Conservation (phyloP, 2,329 filamentous ascomycete species). For the Colletotrichum sansevieriae region DNA sequence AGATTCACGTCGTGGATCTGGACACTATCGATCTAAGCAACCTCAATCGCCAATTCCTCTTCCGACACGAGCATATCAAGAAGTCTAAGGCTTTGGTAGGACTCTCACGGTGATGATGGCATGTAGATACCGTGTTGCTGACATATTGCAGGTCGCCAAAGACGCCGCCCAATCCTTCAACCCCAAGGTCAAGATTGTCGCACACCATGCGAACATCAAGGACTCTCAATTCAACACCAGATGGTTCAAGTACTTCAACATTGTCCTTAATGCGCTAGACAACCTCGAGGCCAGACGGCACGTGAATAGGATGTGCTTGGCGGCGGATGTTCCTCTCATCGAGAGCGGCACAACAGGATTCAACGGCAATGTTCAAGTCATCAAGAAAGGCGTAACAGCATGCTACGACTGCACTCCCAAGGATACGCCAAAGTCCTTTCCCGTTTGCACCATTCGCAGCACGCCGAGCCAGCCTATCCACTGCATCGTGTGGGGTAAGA, state of each 20-base stretch:
- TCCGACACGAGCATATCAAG: constrained; percentile 97
- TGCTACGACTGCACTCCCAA: constrained; percentile 97
- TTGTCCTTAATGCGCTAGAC: constrained; percentile 97
- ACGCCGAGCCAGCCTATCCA: constrained; percentile 97
- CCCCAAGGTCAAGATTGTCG: constrained; percentile 85
- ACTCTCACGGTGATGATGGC: constrained; percentile 41
- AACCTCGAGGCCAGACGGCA: constrained; percentile 94
- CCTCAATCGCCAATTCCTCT: constrained; percentile 96
- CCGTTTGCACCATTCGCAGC: constrained; percentile 96
- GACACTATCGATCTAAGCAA: constrained; percentile 99
- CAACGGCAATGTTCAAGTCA: constrained; percentile 97
- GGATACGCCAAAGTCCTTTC: constrained; percentile 90
- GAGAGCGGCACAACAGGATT: constrained; percentile 98
- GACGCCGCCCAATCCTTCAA: constrained; percentile 93
- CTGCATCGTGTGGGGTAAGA: constrained; percentile 99
- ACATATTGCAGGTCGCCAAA: constrained; percentile 79
- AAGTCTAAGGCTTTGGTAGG: constrained; percentile 92
- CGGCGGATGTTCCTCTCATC: constrained; percentile 89
- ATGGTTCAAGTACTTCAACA: constrained; percentile 85
- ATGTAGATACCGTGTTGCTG: not conserved
- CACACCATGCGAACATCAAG: constrained; percentile 96
- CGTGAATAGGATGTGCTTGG: constrained; percentile 97
- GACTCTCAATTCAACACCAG: constrained; percentile 86
- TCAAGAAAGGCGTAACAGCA: constrained; percentile 90
- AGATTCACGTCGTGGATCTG: constrained; percentile 95